Percentiles rank a stretch among this genome's conserved stretches.
Conservation (phyloP, 2,329 filamentous ascomycete genomes). For the Ceratocystis colombiana region DNA sequence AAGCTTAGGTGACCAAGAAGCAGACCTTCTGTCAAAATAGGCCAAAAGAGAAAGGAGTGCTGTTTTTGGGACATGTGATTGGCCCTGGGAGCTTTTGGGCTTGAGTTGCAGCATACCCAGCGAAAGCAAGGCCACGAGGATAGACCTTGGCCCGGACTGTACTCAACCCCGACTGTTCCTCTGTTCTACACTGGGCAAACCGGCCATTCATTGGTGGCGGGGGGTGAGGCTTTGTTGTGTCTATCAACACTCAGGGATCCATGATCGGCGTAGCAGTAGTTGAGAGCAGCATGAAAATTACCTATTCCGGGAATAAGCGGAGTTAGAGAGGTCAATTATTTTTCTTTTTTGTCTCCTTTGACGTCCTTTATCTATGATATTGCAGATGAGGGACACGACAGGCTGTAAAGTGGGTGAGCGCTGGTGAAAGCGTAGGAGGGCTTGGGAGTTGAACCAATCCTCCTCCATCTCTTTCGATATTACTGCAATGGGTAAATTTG, state of each 20-base stretch:
- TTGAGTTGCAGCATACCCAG: not conserved
- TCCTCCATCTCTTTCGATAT: not conserved
- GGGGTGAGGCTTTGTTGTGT: not conserved
- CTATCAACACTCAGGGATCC: not conserved
- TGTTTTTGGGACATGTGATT: not conserved
- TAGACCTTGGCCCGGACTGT: not conserved
- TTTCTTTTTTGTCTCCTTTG: not conserved
- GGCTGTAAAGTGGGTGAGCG: constrained; percentile 2
- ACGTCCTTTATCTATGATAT: not conserved
- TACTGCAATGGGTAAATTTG: constrained; percentile 1
- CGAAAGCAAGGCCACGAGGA: no score
- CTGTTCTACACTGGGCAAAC: not conserved
- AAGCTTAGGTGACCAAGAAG: not conserved
- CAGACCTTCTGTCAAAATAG: not conserved
- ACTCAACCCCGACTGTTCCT: not conserved
- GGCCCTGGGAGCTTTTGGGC: not conserved
- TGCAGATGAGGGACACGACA: not conserved
- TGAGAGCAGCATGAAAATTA: not conserved
- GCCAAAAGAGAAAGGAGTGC: no score
- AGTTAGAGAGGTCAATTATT: not conserved
- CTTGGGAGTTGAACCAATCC: not conserved
- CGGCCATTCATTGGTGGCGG: not conserved
- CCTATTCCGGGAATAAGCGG: not conserved
- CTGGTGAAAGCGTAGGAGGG: not conserved
- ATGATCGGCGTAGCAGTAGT: not conserved